Conservation (phyloP, 257 asterid species). For the Misopates orontium region DNA sequence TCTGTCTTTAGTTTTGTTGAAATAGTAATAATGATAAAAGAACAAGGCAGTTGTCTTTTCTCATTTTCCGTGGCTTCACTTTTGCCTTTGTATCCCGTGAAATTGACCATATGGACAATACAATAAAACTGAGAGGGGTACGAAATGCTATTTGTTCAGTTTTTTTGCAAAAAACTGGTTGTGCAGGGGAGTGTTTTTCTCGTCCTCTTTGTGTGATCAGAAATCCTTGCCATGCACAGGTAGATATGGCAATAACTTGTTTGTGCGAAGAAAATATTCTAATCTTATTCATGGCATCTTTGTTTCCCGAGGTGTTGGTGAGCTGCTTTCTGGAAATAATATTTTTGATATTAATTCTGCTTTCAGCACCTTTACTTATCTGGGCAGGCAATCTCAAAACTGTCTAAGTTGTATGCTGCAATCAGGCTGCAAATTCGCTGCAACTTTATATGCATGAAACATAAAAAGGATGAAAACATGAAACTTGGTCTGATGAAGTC, state of each 20-base stretch:
- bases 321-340: neutral
- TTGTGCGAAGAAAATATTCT: neutral
- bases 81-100: conserved; percentile 2
- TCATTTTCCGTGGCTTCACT: conserved; percentile 20
- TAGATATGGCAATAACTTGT: too few species aligned
- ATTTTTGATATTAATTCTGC: neutral
- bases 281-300: neutral
- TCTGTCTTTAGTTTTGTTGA: neutral
- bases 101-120: neutral
- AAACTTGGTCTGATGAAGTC: neutral
- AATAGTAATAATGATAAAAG: conserved; percentile 12
- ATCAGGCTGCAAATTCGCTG: neutral
- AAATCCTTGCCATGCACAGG: too few species aligned
- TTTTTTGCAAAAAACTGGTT: conserved; percentile 13
- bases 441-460: neutral
- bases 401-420: neutral
- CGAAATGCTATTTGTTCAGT: neutral
- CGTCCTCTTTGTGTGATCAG: too few species aligned
- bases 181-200: conserved; percentile 14
- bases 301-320: neutral
- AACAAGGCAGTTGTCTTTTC: neutral
- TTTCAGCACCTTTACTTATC: neutral
- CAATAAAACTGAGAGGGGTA: neutral
- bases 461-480: neutral
- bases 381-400: neutral